Base-by-base conservation (phyloP, 257 asterid genomes). In the Gentiana macrophylla region DNA sequence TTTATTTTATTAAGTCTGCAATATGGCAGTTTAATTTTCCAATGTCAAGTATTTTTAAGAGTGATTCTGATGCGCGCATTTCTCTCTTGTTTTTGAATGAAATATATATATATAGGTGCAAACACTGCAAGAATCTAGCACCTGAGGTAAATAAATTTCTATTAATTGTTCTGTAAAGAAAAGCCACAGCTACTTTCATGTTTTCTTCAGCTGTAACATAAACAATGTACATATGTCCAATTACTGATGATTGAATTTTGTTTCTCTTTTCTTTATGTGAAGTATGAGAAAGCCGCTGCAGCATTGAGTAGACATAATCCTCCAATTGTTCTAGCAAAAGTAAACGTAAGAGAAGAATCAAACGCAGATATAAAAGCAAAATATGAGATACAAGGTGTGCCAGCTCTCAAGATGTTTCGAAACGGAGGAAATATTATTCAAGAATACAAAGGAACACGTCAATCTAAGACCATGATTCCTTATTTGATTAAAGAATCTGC, bases 221-320 rank as follows among this genome's bases (percentile, higher is more conserved):
- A 1, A 41, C 46, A 41, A 41, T 4, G 24, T 2, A 1, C 9
- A 5, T 41, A 10, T 1, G 9, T 4, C 6, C 46, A 41, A 1
- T 41, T 41, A 10, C 46, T 41, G 46, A 41, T 41, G 9, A 41
- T 5, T 6, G 46, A 10, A 5, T 10, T 5, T 44, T n/a, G 11
- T n/a, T 15, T 57, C 9, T 33, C 24, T 53, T 13, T 1, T 53
- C 46, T 53, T 15, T 53, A 6, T 37, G 32, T 57, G 11, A 35
- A 89, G 95, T 89, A 81, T 59, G 97, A 83, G 68, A 85, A 85
- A 60, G 94, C 97, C 34, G 95, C 97, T 51, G 61, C 83, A 11
- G 38, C 56, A 10, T 60, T 89, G 78, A 79, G 89, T 74, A 74
- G 76, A 72, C 75, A 89, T 63, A 94, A 83, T 2, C 84, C 97